Conservation (phyloP, 768 basidiomycete species). For the Kwoniella europaea region DNA sequence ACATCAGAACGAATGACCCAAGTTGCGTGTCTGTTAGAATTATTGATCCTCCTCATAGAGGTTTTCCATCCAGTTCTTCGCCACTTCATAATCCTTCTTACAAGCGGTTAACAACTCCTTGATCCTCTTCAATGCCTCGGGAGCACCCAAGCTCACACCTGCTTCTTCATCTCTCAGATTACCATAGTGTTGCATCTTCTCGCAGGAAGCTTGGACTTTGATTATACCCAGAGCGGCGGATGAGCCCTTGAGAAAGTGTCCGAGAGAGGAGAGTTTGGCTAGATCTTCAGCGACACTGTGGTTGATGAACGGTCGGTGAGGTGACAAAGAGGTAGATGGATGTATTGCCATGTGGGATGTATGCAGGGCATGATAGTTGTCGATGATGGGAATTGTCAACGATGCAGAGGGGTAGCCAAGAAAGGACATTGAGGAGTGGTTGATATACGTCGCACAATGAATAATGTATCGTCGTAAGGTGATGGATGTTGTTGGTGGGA, state of each 20-base stretch:
- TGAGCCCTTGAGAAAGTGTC: constrained; percentile 97
- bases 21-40: no score
- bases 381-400: neutral
- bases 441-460: no score
- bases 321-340: neutral
- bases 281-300: constrained; percentile 68
- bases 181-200: constrained; percentile 88
- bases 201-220: constrained; percentile 82
- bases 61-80: constrained; percentile 70
- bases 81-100: constrained; percentile 71
- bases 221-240: constrained; percentile 88
- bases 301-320: neutral
- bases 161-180: constrained; percentile 66
- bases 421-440: neutral
- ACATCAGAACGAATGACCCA: no score
- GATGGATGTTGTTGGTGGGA: neutral
- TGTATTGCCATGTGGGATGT: no score
- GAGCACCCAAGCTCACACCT: constrained; percentile 39
- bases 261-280: constrained; percentile 69
- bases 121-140: constrained; percentile 63
- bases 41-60: constrained; percentile 59
- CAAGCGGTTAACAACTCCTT: constrained; percentile 65
- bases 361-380: neutral
- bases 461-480: neutral
- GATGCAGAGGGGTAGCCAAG: neutral